Evolutionary conservation across 1,139 yeast genomes (phyloP), one percentile per base, ranked within the genome.

Genomic region (Kodamaea derodonti): DNA sequence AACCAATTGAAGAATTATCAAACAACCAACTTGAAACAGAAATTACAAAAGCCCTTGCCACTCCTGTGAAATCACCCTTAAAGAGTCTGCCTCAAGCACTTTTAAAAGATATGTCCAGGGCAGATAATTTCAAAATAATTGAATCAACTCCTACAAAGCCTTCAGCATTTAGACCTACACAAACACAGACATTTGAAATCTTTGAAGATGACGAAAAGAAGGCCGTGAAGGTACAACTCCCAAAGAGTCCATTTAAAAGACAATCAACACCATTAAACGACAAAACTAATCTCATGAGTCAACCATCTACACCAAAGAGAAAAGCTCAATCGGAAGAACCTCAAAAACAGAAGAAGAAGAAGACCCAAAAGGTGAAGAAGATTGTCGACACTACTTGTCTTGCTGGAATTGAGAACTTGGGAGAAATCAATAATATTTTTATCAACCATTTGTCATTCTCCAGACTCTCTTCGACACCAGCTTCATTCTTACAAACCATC

Each of bases 401-500:
- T 29, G 51, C 47, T 14, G 43, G 40, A n/a, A 54, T 78, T 25
- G 48, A 60, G 4, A 69, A 70, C 33, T 45, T 75, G 24, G 65
- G 62, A 2, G 81, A 78, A 38, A 63, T 84, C 32, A 72, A 72
- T 37, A 78, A 84, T 54, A 71, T 88, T 9, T 65, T 87, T 33
- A 75, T 81, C 27, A 92, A 92, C 52, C 95, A 87, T 56, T 68
- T 92, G 42, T 97, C 97, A 14, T 90, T 86, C 55, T 86, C 97
- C 5, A 75, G 96, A 44, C 71, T 87, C 22, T 77, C 90, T 20
- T 90, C 94, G 29, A 85, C 95, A 0, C 97, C 97, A 11, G 69
- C 90, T 12, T 71, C 84, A 5, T 72, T 72, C 31, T 68, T 92
- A 40, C 78, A 75, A 39, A 68, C 78, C 14, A 78, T 87, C 12